phyloP scores from a whole-genome alignment of 352 stramenopile genomes.

The Pythium angustatum region DNA sequence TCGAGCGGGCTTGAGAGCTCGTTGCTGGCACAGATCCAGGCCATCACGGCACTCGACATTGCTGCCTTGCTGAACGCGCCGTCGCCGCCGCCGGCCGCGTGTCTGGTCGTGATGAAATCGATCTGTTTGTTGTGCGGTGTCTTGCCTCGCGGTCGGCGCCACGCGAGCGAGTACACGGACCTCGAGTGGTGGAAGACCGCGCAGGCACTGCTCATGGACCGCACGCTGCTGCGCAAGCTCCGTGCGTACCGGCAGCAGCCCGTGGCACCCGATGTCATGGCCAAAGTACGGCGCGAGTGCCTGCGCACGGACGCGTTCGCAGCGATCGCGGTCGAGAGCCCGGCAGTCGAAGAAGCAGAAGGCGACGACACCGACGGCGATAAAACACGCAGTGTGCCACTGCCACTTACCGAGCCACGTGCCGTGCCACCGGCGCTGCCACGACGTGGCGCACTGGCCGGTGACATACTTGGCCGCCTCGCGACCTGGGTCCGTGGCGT shows the following conservation, averaged over 20 bases:
- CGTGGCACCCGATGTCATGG: conserved; percentile 67
- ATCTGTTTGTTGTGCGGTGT: conserved; percentile 71
- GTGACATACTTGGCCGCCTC: conserved; percentile 52
- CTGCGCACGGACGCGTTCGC: conserved; percentile 53
- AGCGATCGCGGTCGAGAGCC: no score
- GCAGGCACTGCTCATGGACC: conserved; percentile 81
- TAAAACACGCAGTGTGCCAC: not conserved
- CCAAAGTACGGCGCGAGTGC: conserved; percentile 77
- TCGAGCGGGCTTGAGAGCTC: conserved; percentile 60
- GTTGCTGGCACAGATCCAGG: conserved; percentile 57
- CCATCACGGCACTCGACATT: conserved; percentile 80
- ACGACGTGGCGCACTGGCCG: conserved; percentile 36
- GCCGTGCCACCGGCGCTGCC: conserved; percentile 29
- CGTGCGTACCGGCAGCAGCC: conserved; percentile 51
- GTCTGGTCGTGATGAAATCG: conserved; percentile 69
- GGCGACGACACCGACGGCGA: not conserved
- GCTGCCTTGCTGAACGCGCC: conserved; percentile 58
- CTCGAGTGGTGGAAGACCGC: conserved; percentile 81
- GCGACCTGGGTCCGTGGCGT: conserved; percentile 75
- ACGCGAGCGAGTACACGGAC: conserved; percentile 69
- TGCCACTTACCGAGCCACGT: no score
- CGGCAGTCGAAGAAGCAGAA: no score
- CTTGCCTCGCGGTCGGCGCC: conserved; percentile 48
- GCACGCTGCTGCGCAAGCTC: conserved; percentile 58
- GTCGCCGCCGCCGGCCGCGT: conserved; percentile 43